phyloP scores from a whole-genome alignment of 495 filamentous ascomycete species.

The Podospora pseudoanserina region DNA sequence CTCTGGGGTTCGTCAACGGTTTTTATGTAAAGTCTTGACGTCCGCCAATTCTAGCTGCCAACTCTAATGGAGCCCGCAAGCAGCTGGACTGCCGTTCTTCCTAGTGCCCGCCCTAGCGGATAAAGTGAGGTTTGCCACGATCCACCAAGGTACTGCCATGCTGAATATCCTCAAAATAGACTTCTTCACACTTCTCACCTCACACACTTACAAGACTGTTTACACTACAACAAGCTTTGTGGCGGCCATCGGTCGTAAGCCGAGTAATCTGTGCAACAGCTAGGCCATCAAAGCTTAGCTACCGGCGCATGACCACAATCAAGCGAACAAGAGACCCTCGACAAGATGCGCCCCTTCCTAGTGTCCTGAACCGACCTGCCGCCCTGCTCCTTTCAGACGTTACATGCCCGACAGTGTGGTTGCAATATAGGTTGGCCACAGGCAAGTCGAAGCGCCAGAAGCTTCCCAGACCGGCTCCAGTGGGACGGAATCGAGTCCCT shows the following conservation, averaged over 20 bases:
- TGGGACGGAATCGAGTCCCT: conserved; percentile 8
- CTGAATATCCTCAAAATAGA: neutral
- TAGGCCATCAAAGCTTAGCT: neutral
- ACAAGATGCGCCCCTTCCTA: neutral
- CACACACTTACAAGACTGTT: neutral
- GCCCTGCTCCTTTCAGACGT: neutral
- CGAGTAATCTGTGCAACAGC: conserved; percentile 2
- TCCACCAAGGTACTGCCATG: neutral
- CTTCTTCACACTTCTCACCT: neutral
- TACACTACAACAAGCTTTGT: conserved; percentile 21
- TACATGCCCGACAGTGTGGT: conserved; percentile 26
- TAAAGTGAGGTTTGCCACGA: conserved; percentile 5
- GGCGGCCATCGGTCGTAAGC: conserved; percentile 14
- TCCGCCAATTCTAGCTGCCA: neutral
- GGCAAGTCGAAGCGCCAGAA: conserved; percentile 10
- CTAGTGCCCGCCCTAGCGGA: conserved; percentile 8
- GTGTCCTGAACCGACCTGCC: neutral
- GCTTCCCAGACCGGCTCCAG: conserved; percentile 9
- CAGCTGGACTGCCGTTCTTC: conserved; percentile 5
- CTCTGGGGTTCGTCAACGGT: neutral
- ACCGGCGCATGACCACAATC: neutral
- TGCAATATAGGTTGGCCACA: conserved; percentile 28
- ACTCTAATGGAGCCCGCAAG: conserved; percentile 8
- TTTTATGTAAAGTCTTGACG: neutral
- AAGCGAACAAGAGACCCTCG: neutral